Evolutionary conservation across 2,329 filamentous ascomycete species (phyloP).

Genomic region (Neonectria hederae): DNA sequence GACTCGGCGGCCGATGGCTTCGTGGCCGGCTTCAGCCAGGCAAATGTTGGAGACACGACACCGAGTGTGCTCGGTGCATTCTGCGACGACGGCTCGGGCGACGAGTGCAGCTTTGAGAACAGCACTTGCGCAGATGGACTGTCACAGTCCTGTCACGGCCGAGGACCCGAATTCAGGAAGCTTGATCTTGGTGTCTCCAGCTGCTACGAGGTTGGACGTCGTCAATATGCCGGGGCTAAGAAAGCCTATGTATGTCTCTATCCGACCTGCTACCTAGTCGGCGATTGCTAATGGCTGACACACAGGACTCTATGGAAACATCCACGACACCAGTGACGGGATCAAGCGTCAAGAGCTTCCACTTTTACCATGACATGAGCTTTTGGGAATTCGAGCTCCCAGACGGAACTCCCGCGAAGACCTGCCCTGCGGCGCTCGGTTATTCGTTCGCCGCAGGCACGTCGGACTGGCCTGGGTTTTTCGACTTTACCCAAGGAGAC

Average conservation of each 20-base stretch:
- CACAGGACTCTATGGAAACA: slow-evolving; percentile 63
- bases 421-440: slow-evolving; percentile 87
- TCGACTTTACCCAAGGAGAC: slow-evolving; percentile 92
- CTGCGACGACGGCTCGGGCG: slow-evolving; percentile 84
- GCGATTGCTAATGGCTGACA: not conserved
- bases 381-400: slow-evolving; percentile 77
- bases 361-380: slow-evolving; percentile 85
- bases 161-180: slow-evolving; percentile 74
- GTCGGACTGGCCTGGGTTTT: slow-evolving; percentile 87
- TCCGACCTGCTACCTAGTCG: not conserved
- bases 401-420: slow-evolving; percentile 75
- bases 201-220: slow-evolving; percentile 78
- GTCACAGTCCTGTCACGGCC: slow-evolving; percentile 76
- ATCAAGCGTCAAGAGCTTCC: slow-evolving; percentile 79
- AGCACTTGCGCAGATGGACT: slow-evolving; percentile 82
- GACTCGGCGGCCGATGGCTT: slow-evolving; percentile 71
- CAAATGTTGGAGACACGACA: slow-evolving; percentile 89
- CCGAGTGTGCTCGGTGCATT: slow-evolving; percentile 89
- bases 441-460: slow-evolving; percentile 95
- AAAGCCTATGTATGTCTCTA: slow-evolving; percentile 48
- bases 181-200: slow-evolving; percentile 78
- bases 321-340: slow-evolving; percentile 64
- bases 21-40: slow-evolving; percentile 91
- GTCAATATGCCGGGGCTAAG: slow-evolving; percentile 73
- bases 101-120: slow-evolving; percentile 78